Base-by-base conservation (phyloP, 176 grass and related monocot genomes). In the Miscanthus lutarioriparius region DNA sequence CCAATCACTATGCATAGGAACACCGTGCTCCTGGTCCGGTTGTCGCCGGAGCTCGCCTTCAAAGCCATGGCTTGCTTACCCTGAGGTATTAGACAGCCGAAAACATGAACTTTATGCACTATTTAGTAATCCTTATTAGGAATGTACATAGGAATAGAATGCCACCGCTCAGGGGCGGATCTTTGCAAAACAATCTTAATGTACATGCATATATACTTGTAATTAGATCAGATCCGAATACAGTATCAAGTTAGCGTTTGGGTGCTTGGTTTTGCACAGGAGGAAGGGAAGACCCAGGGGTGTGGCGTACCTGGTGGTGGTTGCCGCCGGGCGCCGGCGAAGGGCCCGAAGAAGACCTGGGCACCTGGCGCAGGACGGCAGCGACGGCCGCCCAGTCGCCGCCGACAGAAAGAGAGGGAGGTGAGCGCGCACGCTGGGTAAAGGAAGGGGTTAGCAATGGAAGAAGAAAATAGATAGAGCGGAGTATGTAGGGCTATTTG, bases 1-100 rank as follows among this genome's bases (percentile, higher is more conserved):
- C 88, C 91, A 45, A 97, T 83, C 65, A 97, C 81, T 81, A 97
- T 92, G 75, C 91, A 91, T 61, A 97, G 38, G 0, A 84, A 92
- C 16, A 94, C 85, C 1, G 86, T 89, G 82, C 88, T 94, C 72
- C 95, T 91, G 9, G 95, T 97, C 73, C 90, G 90, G 74, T 74
- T 94, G 20, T 97, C 95, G 13, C 38, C 73, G 44, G 94, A 86
- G 69, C 80, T 83, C 41, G 69, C 81, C 65, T 92, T 97, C 40
- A 87, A 9, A 76, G 95, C 90, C 95, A 97, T 97, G 81, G 85
- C 44, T 80, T 23, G 8, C 40, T 80, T 49, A 41, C 9, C 69
- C 85, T 84, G 89, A 27, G 49, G 15, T 69, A 84, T 22, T 19
- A 10, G 67, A 48, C 74, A 83, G 17, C 30, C 49, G 26, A 61